Base-by-base conservation (phyloP, 2,329 filamentous ascomycete species). In the Septoria linicola region DNA sequence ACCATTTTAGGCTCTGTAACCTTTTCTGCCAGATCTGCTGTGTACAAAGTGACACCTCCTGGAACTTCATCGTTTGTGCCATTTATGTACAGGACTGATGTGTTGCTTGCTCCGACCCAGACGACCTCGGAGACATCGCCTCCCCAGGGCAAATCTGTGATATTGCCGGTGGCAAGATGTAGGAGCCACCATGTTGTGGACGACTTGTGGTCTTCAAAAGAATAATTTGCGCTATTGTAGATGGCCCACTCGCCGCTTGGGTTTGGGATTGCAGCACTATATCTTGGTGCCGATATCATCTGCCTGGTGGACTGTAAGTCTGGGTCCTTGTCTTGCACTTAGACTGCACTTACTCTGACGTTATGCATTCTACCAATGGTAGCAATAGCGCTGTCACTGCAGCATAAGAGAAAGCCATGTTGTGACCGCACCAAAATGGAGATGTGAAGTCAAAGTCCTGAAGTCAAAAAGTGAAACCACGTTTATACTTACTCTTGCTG, bases 1-100 rank as follows among this genome's bases (percentile, higher is more conserved):
- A 73, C 65, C 20, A 71, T 48, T 10, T 42, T 59, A 8, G 53
- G 45, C 42, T 49, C 39, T 36, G 58, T 56, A 1, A 54, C 49
- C 35, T 54, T 50, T 19, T 58, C 52, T 32, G 64, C 64, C 13
- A 64, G 45, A 51, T 73, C 70, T 16, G 68, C 69, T 7, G 65
- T 66, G 48, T 71, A 73, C n/a, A 73, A 52, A 34, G 69, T 71
- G 30, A 72, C 64, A 21, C 62, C 62, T 36, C 61, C 59, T 6
- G 57, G 53, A 4, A 59, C 46, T 13, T 57, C 41, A 8, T 59
- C 55, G 41, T 61, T 63, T 14, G 61, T 61, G 23, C 53, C 57
- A 37, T 62, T 63, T 36, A 63, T 17, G 41, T 64, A 64, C 8
- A 73, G 57, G 8, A 63, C 57, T 25, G 59, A 61, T 8, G 62